Conservation (phyloP, 2,329 filamentous ascomycete species). For the Arachnomyces sp. region DNA sequence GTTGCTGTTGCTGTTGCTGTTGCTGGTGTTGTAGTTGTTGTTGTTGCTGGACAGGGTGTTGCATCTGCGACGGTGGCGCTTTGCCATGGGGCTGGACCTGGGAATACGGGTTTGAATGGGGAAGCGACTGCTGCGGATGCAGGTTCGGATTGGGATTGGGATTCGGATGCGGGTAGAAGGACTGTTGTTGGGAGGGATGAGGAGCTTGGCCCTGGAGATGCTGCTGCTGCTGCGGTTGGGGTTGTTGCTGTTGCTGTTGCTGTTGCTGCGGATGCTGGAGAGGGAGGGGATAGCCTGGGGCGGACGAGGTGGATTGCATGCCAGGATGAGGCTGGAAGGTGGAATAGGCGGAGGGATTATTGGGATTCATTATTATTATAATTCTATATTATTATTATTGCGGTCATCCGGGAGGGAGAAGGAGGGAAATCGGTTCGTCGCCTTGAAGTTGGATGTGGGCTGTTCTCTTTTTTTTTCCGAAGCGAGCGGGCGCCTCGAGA, state of each 20-base stretch:
- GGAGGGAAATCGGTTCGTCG: neutral
- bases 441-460: neutral
- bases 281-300: conserved; percentile 6
- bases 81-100: conserved; percentile 2
- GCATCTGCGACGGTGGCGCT: conserved; percentile 1
- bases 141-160: conserved; percentile 1
- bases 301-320: conserved; percentile 4
- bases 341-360: conserved; percentile 20
- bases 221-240: too few relatives aligned
- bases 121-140: too few relatives aligned
- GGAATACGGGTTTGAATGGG: too few relatives aligned
- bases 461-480: too few relatives aligned
- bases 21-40: too few relatives aligned
- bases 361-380: conserved; percentile 22
- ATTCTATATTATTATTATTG: conserved; percentile 1
- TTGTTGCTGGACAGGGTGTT: too few relatives aligned
- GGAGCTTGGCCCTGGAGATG: conserved; percentile 1
- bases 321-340: conserved; percentile 12
- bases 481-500: neutral
- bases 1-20: too few relatives aligned
- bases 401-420: neutral
- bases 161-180: conserved; percentile 9
- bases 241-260: conserved; percentile 6
- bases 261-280: neutral
- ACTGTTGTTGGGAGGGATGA: conserved; percentile 6